Evolutionary conservation across 257 asterid genomes (phyloP).

Genomic region (Nicotiana sylvestris): DNA sequence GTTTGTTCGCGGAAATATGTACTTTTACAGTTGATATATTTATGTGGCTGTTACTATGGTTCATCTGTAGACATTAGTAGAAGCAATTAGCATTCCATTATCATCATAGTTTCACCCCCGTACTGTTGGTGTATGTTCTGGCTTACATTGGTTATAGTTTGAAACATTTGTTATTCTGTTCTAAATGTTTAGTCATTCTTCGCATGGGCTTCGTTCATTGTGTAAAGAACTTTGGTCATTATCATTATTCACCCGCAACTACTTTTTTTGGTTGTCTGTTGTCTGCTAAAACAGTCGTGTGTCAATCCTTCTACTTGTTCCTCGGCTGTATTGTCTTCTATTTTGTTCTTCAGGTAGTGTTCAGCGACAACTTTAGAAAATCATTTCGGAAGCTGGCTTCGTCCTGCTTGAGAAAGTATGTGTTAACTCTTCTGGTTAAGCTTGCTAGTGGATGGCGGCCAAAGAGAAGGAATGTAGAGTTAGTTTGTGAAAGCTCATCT

Average conservation of each 20-base stretch:
- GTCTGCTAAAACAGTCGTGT: no score
- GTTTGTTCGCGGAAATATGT: neutral
- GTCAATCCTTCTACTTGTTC: no score
- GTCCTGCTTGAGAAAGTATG: slow-evolving; percentile 31
- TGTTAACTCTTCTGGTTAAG: slow-evolving; percentile 33
- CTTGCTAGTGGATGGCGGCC: slow-evolving; percentile 79
- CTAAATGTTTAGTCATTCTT: no score
- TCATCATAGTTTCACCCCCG: no score
- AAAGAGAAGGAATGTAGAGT: slow-evolving; percentile 42
- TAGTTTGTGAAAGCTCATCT: slow-evolving; percentile 38
- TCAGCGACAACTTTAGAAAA: slow-evolving; percentile 54
- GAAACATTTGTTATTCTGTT: no score
- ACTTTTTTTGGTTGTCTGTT: no score
- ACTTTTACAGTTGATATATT: neutral
- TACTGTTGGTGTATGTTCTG: no score
- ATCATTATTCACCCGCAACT: no score
- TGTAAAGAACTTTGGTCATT: no score
- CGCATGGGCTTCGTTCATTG: no score
- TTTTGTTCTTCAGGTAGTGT: slow-evolving; percentile 38
- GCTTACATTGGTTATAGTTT: no score
- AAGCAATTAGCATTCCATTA: neutral
- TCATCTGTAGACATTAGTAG: no score
- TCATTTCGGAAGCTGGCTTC: slow-evolving; percentile 40
- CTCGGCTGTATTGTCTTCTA: neutral
- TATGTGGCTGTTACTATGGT: neutral